These are phyloP conservation scores for Dissophora ornata DNA, from an alignment of 192 early-diverging fungal genomes.

Conservation along the genomic window DNA sequence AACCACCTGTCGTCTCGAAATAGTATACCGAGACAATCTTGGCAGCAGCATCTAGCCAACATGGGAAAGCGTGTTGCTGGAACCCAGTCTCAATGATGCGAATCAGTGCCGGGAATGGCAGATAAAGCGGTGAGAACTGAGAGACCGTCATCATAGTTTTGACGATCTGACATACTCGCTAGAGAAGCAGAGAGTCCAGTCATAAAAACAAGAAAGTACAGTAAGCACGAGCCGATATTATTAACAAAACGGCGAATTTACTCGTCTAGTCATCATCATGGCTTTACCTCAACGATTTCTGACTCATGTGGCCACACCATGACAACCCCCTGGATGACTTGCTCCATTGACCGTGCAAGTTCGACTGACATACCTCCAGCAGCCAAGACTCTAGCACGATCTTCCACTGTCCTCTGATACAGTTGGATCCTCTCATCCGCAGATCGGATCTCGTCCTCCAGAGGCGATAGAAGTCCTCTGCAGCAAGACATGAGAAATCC, in stretches of 20 bases:
- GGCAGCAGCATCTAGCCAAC: slow-evolving; percentile 63
- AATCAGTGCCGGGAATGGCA: slow-evolving; percentile 54
- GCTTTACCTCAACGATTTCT: slow-evolving; percentile 56
- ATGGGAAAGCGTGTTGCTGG: slow-evolving; percentile 40
- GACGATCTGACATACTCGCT: slow-evolving; percentile 60
- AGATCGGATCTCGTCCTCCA: slow-evolving; percentile 57
- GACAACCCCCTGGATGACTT: slow-evolving; percentile 53
- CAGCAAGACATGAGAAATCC: slow-evolving; percentile 63
- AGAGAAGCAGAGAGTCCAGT: background rate
- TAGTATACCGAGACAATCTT: slow-evolving; percentile 62
- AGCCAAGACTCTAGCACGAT: slow-evolving; percentile 10
- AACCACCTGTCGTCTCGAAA: slow-evolving; percentile 53
- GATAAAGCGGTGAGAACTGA: slow-evolving; percentile 54
- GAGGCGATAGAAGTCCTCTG: slow-evolving; percentile 63
- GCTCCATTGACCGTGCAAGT: slow-evolving; percentile 54
- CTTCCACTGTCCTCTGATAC: slow-evolving; percentile 22
- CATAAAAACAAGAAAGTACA: background rate
- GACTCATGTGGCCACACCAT: slow-evolving; percentile 58
- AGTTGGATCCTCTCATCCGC: slow-evolving; percentile 33
- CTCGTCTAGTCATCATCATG: background rate
- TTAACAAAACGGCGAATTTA: too few species aligned
- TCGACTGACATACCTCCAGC: slow-evolving; percentile 39
- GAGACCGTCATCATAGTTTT: slow-evolving; percentile 59
- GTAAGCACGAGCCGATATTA: too few species aligned
- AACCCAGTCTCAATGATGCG: slow-evolving; percentile 56